Conservation (phyloP, 345 rosid genomes). For the Cardamine chenopodiifolia region DNA sequence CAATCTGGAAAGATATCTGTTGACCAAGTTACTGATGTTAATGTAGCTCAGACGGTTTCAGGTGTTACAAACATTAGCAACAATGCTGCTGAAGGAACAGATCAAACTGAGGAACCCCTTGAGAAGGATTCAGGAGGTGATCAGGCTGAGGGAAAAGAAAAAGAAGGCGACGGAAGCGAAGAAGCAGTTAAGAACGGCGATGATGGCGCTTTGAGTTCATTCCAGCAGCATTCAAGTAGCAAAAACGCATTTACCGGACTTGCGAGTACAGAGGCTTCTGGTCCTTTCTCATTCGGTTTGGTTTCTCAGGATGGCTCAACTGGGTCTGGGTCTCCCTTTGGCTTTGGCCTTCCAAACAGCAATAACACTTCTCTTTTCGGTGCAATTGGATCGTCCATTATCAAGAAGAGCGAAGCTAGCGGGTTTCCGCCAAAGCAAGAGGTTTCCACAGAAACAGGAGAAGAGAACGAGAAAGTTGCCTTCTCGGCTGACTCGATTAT, state of each 20-base stretch:
- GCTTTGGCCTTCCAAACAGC: slow-evolving; percentile 59
- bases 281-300: slow-evolving; percentile 68
- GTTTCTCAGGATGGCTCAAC: slow-evolving; percentile 59
- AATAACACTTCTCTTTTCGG: slow-evolving; percentile 66
- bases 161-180: slow-evolving; percentile 46
- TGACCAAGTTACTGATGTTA: slow-evolving; percentile 41
- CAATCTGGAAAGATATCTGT: slow-evolving; percentile 25
- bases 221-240: slow-evolving; percentile 91
- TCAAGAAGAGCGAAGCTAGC: slow-evolving; percentile 64
- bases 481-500: slow-evolving; percentile 77
- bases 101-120: slow-evolving; percentile 45
- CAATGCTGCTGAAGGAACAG: slow-evolving; percentile 45
- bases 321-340: slow-evolving; percentile 51
- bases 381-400: slow-evolving; percentile 51
- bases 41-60: slow-evolving; percentile 32
- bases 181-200: slow-evolving; percentile 53
- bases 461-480: slow-evolving; percentile 80
- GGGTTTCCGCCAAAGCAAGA: slow-evolving; percentile 71
- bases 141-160: slow-evolving; percentile 45
- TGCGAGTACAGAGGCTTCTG: slow-evolving; percentile 84
- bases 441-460: slow-evolving; percentile 87
- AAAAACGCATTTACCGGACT: slow-evolving; percentile 95
- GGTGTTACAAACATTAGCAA: slow-evolving; percentile 29
- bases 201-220: slow-evolving; percentile 63
- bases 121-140: slow-evolving; percentile 47